Base-by-base conservation (phyloP, 2,329 filamentous ascomycete species). In the Monilinia vaccinii-corymbosi region DNA sequence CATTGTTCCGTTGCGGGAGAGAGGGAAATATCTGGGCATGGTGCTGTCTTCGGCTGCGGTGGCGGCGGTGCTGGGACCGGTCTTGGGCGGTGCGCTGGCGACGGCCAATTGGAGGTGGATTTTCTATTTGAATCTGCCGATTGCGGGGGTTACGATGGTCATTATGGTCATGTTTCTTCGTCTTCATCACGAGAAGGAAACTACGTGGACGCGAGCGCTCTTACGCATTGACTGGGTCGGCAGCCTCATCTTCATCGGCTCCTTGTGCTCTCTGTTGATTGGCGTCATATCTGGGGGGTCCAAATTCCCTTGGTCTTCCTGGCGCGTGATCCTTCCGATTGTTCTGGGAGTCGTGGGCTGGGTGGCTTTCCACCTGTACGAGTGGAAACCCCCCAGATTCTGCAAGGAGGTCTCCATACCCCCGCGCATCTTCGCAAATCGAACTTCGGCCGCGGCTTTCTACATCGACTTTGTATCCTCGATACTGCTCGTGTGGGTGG, bases 181-280 rank as follows among this genome's bases (percentile, higher is more conserved):
- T 10, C 45, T 62, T 32, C 34, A 62, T n/a, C 46, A 70, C 50
- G 11, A 40, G 1, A 70, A 74, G 0, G 66, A 46, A 62, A 66
- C 32, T 2, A 73, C 69, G 1, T 61, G 70, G 14, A 23, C 46
- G 72, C 25, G 25, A n/a, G 75, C 76, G 58, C 67, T 75, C 3
- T 63, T 64, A 18, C 71, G 74, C 4, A 68, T 78, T 57, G 79
- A 82, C 63, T 76, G 71, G 52, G 34, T 73, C 1, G 78, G 79
- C 25, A 77, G 75, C 25, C 52, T 68, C 25, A 64, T 80, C 3
- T 69, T 80, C 58, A 74, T 76, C 1, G 68, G 65, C 4, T 71
- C 73, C 34, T 7, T 40, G 1, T 69, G 76, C 4, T 64, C 75
- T 1, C 65, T 79, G 1, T 71, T 81, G 4, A 71, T 77, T 34